phyloP scores from a whole-genome alignment of 139 green algal species.

The Diplosphaera chodatii region DNA sequence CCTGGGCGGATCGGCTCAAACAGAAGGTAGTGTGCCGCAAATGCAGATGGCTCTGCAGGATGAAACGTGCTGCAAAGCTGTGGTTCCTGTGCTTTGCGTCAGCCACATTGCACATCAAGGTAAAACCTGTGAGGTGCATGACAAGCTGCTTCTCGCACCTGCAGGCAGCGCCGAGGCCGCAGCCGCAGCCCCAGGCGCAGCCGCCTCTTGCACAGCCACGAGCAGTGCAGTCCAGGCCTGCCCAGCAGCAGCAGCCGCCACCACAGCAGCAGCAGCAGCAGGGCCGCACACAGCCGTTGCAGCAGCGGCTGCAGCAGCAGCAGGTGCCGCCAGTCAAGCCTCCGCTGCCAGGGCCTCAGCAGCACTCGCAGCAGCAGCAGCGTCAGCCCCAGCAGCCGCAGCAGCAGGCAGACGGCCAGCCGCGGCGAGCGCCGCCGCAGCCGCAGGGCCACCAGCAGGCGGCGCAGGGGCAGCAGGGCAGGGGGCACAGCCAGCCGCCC shows the following conservation, averaged over 20 bases:
- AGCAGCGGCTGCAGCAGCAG: conserved; percentile 6
- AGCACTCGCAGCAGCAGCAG: conserved; percentile 6
- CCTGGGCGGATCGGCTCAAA: too few relatives aligned
- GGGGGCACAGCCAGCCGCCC: background rate
- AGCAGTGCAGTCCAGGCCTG: background rate
- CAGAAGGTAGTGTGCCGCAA: too few relatives aligned
- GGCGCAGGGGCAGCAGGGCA: background rate
- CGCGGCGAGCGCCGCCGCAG: background rate
- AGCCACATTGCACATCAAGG: too few relatives aligned
- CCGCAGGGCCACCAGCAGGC: background rate
- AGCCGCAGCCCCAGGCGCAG: background rate
- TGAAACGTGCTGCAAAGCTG: too few relatives aligned
- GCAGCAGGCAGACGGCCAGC: conserved; percentile 1
- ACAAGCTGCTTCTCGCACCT: too few relatives aligned
- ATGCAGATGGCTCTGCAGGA: too few relatives aligned
- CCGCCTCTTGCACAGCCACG: background rate
- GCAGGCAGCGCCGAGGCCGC: too few relatives aligned
- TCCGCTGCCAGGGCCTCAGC: background rate
- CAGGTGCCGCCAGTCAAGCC: conserved; percentile 5
- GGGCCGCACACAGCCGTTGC: background rate
- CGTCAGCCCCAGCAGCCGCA: conserved; percentile 3
- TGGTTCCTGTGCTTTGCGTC: too few relatives aligned
- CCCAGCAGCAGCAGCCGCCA: conserved; percentile 4
- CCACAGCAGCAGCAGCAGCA: conserved; percentile 2
- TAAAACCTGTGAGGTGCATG: too few relatives aligned